Base-by-base conservation (phyloP, 257 asterid species). In the Rauvolfia tetraphylla region DNA sequence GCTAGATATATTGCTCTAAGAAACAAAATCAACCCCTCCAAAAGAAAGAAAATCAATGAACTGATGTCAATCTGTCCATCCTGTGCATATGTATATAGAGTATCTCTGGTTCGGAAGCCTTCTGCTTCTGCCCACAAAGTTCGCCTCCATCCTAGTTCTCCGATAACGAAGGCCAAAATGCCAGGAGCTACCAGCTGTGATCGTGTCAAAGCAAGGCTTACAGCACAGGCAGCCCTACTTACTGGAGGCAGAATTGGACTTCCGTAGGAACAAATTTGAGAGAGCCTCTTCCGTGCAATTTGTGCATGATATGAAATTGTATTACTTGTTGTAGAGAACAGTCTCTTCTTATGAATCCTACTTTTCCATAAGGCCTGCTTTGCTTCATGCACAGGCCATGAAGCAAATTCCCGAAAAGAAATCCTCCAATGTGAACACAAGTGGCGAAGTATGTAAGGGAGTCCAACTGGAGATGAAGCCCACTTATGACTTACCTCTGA, bases 141-240 rank as follows among this genome's bases (percentile, higher is more conserved):
- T 70, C 27, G 78, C 75, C 80, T 89, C 94, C 88, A 80, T 71
- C 87, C 81, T 53, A 88, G 76, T 82, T 91, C 91, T 81, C 93
- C 88, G 74, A 86, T 20, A 63, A 90, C 27, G 71, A 89, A 84
- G 71, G 97, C 97, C 85, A 89, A 76, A 68, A 92, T 83, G 73
- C 98, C 92, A 63, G 98, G 97, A 75, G 91, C 89, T 74, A 92
- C 78, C 68, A 92, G 90, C 83, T 89, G 89, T 54, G 98, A 94
- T 54, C 96, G 87, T 77, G 93, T 76, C 87, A 94, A 83, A 71
- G 97, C 88, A 79, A 92, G 88, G 83, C 85, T 92, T 70, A 90
- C 89, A 27, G 90, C 95, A 85, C 92, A 72, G 46, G 96, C 94
- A 75, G 88, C 81, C 85, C 89, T 86, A 82, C 88, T 81, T 44